Percentiles rank a stretch among this genome's conserved stretches.
phyloP scores from a whole-genome alignment of 805 yeast genomes.

The Candida orba region DNA sequence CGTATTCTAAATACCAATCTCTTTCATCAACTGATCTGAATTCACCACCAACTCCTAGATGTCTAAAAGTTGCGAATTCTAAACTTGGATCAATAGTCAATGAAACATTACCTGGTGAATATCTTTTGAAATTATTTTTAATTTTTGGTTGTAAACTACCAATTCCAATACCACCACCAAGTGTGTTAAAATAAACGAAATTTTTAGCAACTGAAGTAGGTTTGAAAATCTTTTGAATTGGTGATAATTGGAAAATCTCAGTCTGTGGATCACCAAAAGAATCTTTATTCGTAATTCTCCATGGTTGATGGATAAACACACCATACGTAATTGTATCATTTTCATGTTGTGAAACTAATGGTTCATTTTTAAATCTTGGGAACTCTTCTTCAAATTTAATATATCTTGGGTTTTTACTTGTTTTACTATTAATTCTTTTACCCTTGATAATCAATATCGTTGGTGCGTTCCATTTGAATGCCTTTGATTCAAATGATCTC shows the following conservation, averaged over 20 bases:
- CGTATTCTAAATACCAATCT: conserved; percentile 36
- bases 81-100: conserved; percentile 69
- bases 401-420: conserved; percentile 36
- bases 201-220: conserved; percentile 29
- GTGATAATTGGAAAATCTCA: conserved; percentile 59
- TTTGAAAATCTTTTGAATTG: conserved; percentile 51
- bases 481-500: conserved; percentile 75
- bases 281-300: conserved; percentile 67
- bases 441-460: conserved; percentile 69
- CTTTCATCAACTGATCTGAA: conserved; percentile 30
- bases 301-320: conserved; percentile 59
- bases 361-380: conserved; percentile 31
- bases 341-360: conserved; percentile 21
- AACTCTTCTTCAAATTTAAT: conserved; percentile 43
- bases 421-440: conserved; percentile 18
- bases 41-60: conserved; percentile 50
- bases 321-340: conserved; percentile 50
- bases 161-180: conserved; percentile 78
- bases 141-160: conserved; percentile 63
- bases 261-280: conserved; percentile 61
- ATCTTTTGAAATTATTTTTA: conserved; percentile 38
- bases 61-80: conserved; percentile 77
- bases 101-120: conserved; percentile 70
- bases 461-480: conserved; percentile 88
- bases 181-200: conserved; percentile 58